A percentile compares a stretch with the other conserved stretches of the same genome.
Evolutionary conservation across 495 filamentous ascomycete genomes (phyloP).

Genomic region (Tuber borchii): DNA sequence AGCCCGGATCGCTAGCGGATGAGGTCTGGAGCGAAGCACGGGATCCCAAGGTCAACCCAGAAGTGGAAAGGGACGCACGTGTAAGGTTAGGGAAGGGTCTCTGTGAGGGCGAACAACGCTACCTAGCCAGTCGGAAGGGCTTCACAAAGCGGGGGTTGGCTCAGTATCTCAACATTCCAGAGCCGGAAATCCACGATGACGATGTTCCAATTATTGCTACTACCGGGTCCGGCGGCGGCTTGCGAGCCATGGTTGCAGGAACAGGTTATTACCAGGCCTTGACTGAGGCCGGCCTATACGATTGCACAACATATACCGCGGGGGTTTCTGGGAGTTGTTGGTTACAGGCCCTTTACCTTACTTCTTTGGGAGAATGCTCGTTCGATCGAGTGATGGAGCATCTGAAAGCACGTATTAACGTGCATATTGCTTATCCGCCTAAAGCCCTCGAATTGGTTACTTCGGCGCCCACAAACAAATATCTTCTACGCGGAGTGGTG

Average conservation of each 20-base stretch:
- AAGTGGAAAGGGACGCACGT: conserved; percentile 68
- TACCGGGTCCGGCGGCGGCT: conserved; percentile 85
- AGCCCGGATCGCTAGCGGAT: conserved; percentile 76
- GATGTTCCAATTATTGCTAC: conserved; percentile 89
- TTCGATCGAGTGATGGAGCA: conserved; percentile 68
- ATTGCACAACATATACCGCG: conserved; percentile 88
- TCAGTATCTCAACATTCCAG: conserved; percentile 68
- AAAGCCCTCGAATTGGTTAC: conserved; percentile 67
- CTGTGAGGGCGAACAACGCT: conserved; percentile 73
- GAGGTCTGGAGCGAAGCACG: conserved; percentile 90
- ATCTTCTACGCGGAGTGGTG: conserved; percentile 75
- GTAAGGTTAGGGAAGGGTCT: conserved; percentile 79
- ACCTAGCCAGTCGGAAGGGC: conserved; percentile 57
- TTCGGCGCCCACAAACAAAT: conserved; percentile 83
- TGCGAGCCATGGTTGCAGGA: conserved; percentile 83
- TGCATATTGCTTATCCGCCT: conserved; percentile 90
- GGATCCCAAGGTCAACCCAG: conserved; percentile 73
- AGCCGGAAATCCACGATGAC: conserved; percentile 76
- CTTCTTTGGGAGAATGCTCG: conserved; percentile 62
- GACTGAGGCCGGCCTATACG: conserved; percentile 77
- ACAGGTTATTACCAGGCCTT: conserved; percentile 74
- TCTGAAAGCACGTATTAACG: conserved; percentile 71
- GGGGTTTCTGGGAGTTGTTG: conserved; percentile 94
- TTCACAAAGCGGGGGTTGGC: conserved; percentile 66
- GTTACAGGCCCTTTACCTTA: conserved; percentile 84